A percentile compares a stretch with the other conserved stretches of the same genome.
phyloP scores from a whole-genome alignment of 331 rosid species.

The Acacia pycnantha region DNA sequence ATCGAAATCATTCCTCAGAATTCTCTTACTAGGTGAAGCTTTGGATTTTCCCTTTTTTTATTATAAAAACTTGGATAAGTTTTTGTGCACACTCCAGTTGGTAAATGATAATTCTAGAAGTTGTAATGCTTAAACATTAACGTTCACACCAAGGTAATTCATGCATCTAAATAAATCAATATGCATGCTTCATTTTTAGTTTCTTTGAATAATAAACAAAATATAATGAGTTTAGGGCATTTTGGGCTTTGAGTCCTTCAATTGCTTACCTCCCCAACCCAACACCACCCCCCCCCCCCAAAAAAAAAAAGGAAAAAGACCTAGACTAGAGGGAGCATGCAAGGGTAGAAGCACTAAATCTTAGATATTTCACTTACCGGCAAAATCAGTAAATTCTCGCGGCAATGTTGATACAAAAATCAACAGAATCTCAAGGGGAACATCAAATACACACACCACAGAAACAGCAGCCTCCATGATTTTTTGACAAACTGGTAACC shows the following conservation, averaged over 20 bases:
- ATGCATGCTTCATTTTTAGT: neutral
- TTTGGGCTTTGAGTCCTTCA: neutral
- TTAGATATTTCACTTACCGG: conserved; percentile 55
- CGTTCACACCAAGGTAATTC: neutral
- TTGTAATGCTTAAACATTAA: neutral
- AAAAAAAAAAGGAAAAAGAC: neutral
- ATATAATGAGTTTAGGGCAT: neutral
- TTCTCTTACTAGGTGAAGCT: neutral
- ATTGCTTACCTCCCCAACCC: neutral
- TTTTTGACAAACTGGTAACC: conserved; percentile 62
- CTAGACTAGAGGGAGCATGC: conserved; percentile 9
- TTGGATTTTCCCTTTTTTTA: neutral
- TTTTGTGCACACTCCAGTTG: neutral
- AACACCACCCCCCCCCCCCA: neutral
- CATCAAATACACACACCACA: conserved; percentile 67
- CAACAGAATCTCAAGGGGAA: conserved; percentile 68
- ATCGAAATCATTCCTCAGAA: neutral
- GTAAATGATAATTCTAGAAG: neutral
- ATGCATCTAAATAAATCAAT: neutral
- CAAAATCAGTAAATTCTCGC: conserved; percentile 72
- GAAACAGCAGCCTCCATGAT: conserved; percentile 72
- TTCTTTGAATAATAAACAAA: conserved; percentile 4
- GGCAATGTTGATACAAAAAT: conserved; percentile 85
- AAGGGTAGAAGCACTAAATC: conserved; percentile 15
- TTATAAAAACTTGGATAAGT: neutral